phyloP scores from a whole-genome alignment of 1,284 basidiomycete species.

The Ganoderma resinaceum region DNA sequence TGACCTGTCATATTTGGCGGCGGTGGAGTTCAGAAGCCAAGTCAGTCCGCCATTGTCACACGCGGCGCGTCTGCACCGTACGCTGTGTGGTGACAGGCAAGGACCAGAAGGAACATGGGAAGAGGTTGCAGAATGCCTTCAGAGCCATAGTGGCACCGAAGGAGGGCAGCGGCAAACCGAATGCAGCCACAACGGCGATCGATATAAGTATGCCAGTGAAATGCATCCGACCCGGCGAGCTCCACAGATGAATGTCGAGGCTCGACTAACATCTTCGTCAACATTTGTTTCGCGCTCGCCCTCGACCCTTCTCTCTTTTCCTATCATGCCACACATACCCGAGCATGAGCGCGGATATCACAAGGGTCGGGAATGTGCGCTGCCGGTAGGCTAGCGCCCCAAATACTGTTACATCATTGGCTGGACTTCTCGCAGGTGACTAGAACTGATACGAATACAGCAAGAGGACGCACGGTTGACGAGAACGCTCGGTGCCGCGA shows the following conservation, averaged over 20 bases:
- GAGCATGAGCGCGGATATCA: not conserved
- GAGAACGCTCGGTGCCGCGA: not conserved
- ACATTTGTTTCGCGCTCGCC: not conserved
- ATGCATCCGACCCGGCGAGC: not conserved
- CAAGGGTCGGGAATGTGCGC: not conserved
- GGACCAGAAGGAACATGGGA: not conserved
- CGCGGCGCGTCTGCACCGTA: not conserved
- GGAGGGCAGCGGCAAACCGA: not conserved
- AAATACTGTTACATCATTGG: not conserved
- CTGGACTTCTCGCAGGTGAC: not conserved
- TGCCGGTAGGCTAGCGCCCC: not conserved
- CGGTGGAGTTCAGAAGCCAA: not conserved
- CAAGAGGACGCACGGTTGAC: not conserved
- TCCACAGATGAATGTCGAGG: not conserved
- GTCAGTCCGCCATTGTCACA: not conserved
- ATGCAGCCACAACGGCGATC: not conserved
- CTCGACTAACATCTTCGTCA: not conserved
- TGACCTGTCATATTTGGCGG: not conserved
- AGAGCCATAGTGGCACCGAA: not conserved
- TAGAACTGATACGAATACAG: not conserved
- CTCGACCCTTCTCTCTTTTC: not conserved
- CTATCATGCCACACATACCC: constrained; percentile 1
- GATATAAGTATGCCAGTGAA: not conserved
- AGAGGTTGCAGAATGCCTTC: not conserved
- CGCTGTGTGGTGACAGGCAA: not conserved